These are phyloP conservation scores for Spergularia azorica DNA, from an alignment of 179 eudicot species.

Conservation along the genomic window DNA sequence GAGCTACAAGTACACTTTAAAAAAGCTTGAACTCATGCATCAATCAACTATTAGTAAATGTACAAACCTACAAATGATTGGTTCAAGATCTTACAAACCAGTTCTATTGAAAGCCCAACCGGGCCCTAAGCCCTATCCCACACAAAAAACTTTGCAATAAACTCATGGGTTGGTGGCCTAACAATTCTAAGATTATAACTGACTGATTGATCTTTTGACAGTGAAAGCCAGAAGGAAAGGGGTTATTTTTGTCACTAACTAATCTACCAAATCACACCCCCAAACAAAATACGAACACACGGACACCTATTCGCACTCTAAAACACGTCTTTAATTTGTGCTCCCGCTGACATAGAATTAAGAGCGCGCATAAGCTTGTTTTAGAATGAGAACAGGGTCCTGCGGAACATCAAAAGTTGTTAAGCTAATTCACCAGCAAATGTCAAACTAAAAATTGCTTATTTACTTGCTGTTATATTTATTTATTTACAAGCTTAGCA, in stretches of 20 bases:
- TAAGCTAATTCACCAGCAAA: too few relatives aligned
- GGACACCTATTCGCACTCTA: not conserved
- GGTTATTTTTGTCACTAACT: slow-evolving; percentile 23
- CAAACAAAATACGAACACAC: not conserved
- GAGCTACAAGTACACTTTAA: too few relatives aligned
- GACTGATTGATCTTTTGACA: slow-evolving; percentile 25
- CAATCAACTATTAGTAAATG: too few relatives aligned
- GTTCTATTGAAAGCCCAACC: slow-evolving; percentile 5
- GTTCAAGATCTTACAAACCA: not conserved
- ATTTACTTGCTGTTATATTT: too few relatives aligned
- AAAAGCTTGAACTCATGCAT: too few relatives aligned
- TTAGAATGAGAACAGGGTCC: too few relatives aligned
- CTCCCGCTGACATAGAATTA: too few relatives aligned
- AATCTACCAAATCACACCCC: slow-evolving; percentile 15
- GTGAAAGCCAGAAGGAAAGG: slow-evolving; percentile 10
- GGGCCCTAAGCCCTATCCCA: not conserved
- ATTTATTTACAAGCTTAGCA: too few relatives aligned
- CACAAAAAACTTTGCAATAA: slow-evolving; percentile 21
- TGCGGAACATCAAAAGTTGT: too few relatives aligned
- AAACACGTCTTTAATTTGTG: not conserved
- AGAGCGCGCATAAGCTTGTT: too few relatives aligned
- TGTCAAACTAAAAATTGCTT: too few relatives aligned
- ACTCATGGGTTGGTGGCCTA: slow-evolving; percentile 45
- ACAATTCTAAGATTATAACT: slow-evolving; percentile 23
- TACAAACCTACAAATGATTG: too few relatives aligned